Base-by-base conservation (phyloP, 2,329 filamentous ascomycete species). In the Exophiala alcalophila region DNA sequence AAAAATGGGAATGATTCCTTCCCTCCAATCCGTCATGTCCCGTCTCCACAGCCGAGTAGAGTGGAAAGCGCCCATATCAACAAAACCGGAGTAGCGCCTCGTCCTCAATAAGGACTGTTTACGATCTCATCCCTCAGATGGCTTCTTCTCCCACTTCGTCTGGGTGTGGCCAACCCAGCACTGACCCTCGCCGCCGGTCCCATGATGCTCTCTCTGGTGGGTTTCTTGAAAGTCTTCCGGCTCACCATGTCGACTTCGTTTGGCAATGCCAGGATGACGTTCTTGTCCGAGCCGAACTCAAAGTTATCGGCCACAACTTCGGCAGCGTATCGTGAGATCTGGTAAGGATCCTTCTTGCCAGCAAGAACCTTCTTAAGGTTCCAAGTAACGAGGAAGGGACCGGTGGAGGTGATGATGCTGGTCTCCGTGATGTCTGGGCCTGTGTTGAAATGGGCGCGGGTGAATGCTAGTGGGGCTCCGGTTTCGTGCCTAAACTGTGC, bases 161-260 rank as follows among this genome's bases (percentile, higher is more conserved):
- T 68, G 10, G 55, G 55, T 16, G 55, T 57, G 9, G 44, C 41
- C 26, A 75, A 62, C 47, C 57, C 64, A 46, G 55, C 69, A 50
- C 53, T 62, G 40, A 62, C 75, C 50, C 67, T 72, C 59, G 70
- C 73, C 30, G 70, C 50, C 65, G 68, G 37, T 56, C 81, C 65
- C 24, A 86, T 86, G 63, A 98, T 97, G 64, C 89, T 96, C 71
- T 98, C 89, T 25, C 92, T 74, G 1, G 92, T 97, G 1, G 91
- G 89, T 59, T 83, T 83, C 73, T 87, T 87, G 60, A 98, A 77
- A 44, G 81, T 83, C 57, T 84, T 78, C 66, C 91, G 90, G 31
- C 83, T 84, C 9, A 98, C 87, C 90, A 97, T 97, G 66, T 96
- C 94, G 55, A 98, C 92, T 65, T 97, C 90, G 61, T 98, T 95